Conservation (phyloP, 1,284 basidiomycete genomes). For the Hypsizygus ulmarius region DNA sequence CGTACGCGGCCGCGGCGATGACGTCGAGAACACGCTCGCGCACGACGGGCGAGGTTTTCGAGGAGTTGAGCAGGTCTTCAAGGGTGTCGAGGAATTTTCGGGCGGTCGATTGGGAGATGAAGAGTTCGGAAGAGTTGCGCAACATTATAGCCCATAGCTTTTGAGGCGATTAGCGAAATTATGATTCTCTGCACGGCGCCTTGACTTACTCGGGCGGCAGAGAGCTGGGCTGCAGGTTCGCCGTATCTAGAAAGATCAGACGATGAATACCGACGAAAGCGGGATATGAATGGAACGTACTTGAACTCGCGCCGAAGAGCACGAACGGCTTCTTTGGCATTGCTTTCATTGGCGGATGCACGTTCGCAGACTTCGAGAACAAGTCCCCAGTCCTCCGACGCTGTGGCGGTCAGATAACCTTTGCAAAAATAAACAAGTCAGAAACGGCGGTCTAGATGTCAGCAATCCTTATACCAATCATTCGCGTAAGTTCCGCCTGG, state of each 20-base stretch:
- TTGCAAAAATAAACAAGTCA: slow-evolving; percentile 3
- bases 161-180: slow-evolving; percentile 1
- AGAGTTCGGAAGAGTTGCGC: slow-evolving; percentile 62
- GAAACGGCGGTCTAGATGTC: slow-evolving; percentile 4
- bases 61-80: slow-evolving; percentile 60
- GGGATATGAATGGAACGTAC: slow-evolving; percentile 35
- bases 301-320: slow-evolving; percentile 77
- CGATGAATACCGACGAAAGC: slow-evolving; percentile 2
- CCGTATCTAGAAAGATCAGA: slow-evolving; percentile 56
- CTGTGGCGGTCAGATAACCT: slow-evolving; percentile 74
- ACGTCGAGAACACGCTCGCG: slow-evolving; percentile 70
- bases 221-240: slow-evolving; percentile 65
- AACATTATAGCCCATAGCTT: slow-evolving; percentile 86
- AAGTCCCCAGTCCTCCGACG: slow-evolving; percentile 75
- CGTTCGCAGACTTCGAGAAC: slow-evolving; percentile 78
- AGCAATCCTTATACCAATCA: slow-evolving; percentile 53
- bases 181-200: not conserved
- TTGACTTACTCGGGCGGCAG: slow-evolving; percentile 61
- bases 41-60: slow-evolving; percentile 68
- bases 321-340: slow-evolving; percentile 72
- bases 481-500: slow-evolving; percentile 56
- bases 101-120: slow-evolving; percentile 65
- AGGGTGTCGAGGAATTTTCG: slow-evolving; percentile 75
- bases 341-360: slow-evolving; percentile 60
- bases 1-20: slow-evolving; percentile 68